These are phyloP conservation scores for Aspergillus cristatus DNA, from an alignment of 495 filamentous ascomycete genomes.

Conservation along the genomic window DNA sequence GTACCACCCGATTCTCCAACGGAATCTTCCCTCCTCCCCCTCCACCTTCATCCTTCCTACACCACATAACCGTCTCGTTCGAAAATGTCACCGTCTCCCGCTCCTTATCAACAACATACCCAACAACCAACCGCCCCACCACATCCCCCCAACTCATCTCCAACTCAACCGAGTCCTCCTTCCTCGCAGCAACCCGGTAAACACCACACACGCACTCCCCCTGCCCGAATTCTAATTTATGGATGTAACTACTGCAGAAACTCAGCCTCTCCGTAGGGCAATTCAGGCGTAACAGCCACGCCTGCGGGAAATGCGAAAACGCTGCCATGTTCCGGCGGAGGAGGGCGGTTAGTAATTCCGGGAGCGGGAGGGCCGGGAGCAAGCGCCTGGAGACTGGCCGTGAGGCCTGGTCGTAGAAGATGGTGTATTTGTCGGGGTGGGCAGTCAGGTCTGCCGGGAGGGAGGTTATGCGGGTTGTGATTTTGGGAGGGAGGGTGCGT, in stretches of 20 bases:
- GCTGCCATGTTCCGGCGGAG: constrained; percentile 28
- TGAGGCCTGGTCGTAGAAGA: constrained; percentile 18
- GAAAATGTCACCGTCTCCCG: constrained; percentile 15
- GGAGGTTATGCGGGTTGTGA: constrained; percentile 12
- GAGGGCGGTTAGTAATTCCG: constrained; percentile 17
- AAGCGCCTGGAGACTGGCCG: constrained; percentile 11
- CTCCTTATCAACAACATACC: constrained; percentile 9
- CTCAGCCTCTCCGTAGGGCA: constrained; percentile 4
- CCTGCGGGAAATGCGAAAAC: constrained; percentile 24
- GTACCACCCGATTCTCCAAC: constrained; percentile 17
- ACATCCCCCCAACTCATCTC: constrained; percentile 17
- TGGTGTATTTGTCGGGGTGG: constrained; percentile 14
- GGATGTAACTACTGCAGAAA: constrained; percentile 19
- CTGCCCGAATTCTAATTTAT: constrained; percentile 17
- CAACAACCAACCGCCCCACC: constrained; percentile 21
- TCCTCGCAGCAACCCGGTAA: constrained; percentile 20
- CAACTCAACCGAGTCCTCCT: constrained; percentile 23
- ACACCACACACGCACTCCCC: constrained; percentile 28
- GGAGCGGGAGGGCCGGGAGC: constrained; percentile 11
- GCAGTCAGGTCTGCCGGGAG: constrained; percentile 9
- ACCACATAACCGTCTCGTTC: constrained; percentile 31
- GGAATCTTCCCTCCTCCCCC: constrained; percentile 17
- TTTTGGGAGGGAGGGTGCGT: constrained; percentile 7
- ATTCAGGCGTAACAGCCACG: constrained; percentile 14
- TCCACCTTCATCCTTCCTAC: constrained; percentile 8